Conservation (phyloP, 2,329 filamentous ascomycete species). For the Aspergillus awamori region DNA sequence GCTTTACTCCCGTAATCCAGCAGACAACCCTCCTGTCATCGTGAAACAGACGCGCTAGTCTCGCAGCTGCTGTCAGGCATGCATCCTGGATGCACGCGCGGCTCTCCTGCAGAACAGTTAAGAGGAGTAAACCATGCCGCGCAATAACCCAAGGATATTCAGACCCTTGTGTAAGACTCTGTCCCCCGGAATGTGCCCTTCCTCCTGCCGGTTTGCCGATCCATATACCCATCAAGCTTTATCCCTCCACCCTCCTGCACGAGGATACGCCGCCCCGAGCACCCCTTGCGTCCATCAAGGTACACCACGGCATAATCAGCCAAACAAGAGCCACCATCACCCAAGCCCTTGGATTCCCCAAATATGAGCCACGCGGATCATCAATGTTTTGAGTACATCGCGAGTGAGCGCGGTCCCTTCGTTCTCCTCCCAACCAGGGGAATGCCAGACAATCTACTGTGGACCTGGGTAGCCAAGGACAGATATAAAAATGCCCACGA, state of each 20-base stretch:
- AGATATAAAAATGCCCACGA: background rate
- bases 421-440: background rate
- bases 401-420: background rate
- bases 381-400: background rate
- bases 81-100: background rate
- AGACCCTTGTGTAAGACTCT: background rate
- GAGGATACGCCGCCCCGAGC: background rate
- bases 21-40: background rate
- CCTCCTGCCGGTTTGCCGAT: background rate
- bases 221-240: background rate
- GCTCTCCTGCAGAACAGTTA: background rate
- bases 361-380: background rate
- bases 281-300: constrained; percentile 7
- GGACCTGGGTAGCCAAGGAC: background rate
- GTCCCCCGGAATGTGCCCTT: background rate
- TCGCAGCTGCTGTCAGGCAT: background rate
- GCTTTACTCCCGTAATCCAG: no score
- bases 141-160: constrained; percentile 12
- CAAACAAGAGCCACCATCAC: background rate
- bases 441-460: no score
- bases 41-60: background rate
- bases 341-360: background rate
- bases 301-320: background rate
- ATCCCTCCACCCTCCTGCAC: background rate
- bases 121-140: constrained; percentile 3